Evolutionary conservation across 2,329 filamentous ascomycete genomes (phyloP), one percentile per base, ranked within the genome.

Genomic region (Dendryphion nanum): DNA sequence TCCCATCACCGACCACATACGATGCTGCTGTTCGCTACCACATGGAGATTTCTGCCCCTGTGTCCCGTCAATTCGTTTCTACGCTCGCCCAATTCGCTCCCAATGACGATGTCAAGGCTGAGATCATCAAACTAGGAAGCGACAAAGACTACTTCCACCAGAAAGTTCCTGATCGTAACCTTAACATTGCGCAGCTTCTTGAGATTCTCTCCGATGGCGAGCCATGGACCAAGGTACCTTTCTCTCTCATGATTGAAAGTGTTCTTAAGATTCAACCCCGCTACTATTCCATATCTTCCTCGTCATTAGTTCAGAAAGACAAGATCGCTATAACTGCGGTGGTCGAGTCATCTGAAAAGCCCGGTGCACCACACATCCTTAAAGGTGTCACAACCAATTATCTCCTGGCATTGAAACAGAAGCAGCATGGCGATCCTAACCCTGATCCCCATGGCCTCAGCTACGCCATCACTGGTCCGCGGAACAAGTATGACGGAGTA

Each of bases 271-370:
- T 98, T 40, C 93, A 98, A 68, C 91, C 93, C 26, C 88, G 93
- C 34, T 98, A 97, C 77, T 98, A 98, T 75, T 98, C 94, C 34
- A 98, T 98, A 67, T 98, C 93, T 2, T 98, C 94, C 1, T 97
- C 93, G 1, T 96, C 93, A 5, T 68, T 89, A 6, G 90, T 95
- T 13, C 90, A 98, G 64, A 90, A 93, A 64, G 84, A 95, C 70
- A 91, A 89, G 73, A 89, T 98, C 51, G 88, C 93, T 44, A 86
- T 98, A 57, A 98, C 93, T 13, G 91, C 91, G 40, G 85, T 97
- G 28, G 91, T 98, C 42, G 93, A 97, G 66, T 88, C 84, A 10
- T 78, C 89, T 53, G 71, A 80, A 42, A 79, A 95, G 48, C 83
- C 89, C 15, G 86, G 86, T 50, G 83, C 88, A 33, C 75, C 79